Conservation (phyloP, 768 basidiomycete genomes). For the Lactarius pseudohatsudake region DNA sequence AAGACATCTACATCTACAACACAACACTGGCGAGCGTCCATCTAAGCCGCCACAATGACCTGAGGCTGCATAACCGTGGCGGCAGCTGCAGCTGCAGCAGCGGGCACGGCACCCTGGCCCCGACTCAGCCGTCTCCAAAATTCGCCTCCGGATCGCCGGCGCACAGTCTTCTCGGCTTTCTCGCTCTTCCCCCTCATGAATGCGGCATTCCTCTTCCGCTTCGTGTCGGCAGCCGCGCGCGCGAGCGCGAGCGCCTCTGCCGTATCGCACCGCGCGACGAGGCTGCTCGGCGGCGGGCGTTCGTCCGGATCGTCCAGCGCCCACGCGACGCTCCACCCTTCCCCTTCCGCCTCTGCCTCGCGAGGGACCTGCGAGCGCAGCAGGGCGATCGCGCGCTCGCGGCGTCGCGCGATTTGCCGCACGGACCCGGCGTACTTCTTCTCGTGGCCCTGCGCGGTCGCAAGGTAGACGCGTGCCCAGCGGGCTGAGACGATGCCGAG, state of each 20-base stretch:
- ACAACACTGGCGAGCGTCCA: too few species aligned
- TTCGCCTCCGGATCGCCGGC: neutral
- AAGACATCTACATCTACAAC: neutral
- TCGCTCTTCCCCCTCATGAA: neutral
- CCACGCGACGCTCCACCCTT: slow-evolving; percentile 84
- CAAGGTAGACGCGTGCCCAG: slow-evolving; percentile 70
- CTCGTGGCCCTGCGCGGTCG: slow-evolving; percentile 60
- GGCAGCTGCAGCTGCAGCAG: too few species aligned
- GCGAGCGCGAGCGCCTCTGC: slow-evolving; percentile 70
- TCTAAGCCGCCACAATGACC: neutral
- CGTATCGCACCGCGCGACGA: slow-evolving; percentile 84
- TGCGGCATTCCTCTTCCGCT: neutral
- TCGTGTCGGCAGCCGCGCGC: slow-evolving; percentile 40
- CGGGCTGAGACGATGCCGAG: slow-evolving; percentile 77
- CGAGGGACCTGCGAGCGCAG: neutral
- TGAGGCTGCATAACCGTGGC: neutral
- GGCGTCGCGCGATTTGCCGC: slow-evolving; percentile 60
- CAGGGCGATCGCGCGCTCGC: slow-evolving; percentile 56
- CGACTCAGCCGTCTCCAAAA: neutral
- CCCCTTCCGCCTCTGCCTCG: slow-evolving; percentile 31
- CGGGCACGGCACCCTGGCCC: neutral
- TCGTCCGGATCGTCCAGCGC: slow-evolving; percentile 71
- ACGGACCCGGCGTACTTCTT: slow-evolving; percentile 60
- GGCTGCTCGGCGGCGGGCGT: slow-evolving; percentile 86
- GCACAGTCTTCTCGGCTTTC: neutral